These are phyloP conservation scores for Cystofilobasidium bisporidii DNA, from an alignment of 768 basidiomycete genomes.

Conservation along the genomic window DNA sequence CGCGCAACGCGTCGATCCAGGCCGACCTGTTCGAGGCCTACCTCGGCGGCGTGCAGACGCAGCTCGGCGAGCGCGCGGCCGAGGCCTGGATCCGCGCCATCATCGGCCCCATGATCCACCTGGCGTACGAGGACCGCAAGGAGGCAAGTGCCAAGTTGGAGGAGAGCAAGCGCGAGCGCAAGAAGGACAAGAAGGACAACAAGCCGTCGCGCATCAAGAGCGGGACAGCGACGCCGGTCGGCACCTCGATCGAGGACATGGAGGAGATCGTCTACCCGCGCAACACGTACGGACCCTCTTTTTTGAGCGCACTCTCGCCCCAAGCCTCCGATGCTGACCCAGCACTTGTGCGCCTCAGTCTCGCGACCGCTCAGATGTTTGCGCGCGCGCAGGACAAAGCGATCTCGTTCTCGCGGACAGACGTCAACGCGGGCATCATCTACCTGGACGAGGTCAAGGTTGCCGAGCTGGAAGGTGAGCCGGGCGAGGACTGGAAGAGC, in stretches of 20 bases:
- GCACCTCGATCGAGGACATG: background rate
- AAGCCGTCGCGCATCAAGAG: background rate
- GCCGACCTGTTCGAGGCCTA: slow-evolving; percentile 1
- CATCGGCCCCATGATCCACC: slow-evolving; percentile 5
- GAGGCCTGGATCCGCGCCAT: background rate
- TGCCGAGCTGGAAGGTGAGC: background rate
- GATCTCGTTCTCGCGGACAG: background rate
- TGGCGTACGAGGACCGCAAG: slow-evolving; percentile 4
- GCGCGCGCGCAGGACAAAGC: background rate
- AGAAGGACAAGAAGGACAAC: background rate
- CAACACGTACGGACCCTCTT: background rate
- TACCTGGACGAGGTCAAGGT: background rate
- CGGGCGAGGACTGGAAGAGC: background rate
- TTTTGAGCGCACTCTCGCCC: too few species aligned
- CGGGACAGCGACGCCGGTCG: background rate
- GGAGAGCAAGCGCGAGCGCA: background rate
- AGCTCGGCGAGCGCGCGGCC: slow-evolving; percentile 3
- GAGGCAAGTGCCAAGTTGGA: background rate
- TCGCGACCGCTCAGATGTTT: background rate
- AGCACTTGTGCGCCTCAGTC: too few species aligned
- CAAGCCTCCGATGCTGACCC: too few species aligned
- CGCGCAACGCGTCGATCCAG: slow-evolving; percentile 7
- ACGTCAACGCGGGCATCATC: background rate
- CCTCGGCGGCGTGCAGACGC: background rate
- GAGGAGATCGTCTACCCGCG: background rate